Percentiles rank a stretch among this genome's conserved stretches.
These are phyloP conservation scores for Achaetomiella virescens DNA, from an alignment of 495 filamentous ascomycete species.

Conservation along the genomic window DNA sequence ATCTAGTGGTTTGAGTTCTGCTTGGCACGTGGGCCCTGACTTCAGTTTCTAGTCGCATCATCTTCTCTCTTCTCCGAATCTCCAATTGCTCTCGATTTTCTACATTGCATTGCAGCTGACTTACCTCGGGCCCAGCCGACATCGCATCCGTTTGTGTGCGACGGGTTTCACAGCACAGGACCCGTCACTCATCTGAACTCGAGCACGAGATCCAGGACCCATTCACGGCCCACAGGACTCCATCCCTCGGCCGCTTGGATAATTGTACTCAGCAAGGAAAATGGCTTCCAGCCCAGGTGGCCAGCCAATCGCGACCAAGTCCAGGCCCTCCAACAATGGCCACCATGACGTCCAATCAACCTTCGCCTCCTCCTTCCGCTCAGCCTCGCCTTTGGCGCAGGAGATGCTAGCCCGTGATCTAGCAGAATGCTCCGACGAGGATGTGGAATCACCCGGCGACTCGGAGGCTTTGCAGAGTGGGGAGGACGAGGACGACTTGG, in stretches of 20 bases:
- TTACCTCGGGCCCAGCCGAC: not conserved
- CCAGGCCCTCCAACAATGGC: not conserved
- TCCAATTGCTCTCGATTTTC: not conserved
- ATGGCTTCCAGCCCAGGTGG: slow-evolving; percentile 10
- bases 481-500: slow-evolving; percentile 21
- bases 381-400: slow-evolving; percentile 57
- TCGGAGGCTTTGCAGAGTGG: slow-evolving; percentile 17
- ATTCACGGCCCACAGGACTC: not conserved
- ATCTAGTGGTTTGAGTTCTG: no score
- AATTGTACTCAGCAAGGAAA: not conserved
- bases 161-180: not conserved
- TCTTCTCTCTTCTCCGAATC: not conserved
- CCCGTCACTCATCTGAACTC: not conserved
- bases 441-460: slow-evolving; percentile 41
- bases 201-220: no score
- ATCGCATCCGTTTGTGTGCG: not conserved
- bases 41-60: no score
- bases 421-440: slow-evolving; percentile 50
- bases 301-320: slow-evolving; percentile 13
- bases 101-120: not conserved
- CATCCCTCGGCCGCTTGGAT: not conserved
- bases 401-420: slow-evolving; percentile 66
- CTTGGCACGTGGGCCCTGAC: no score
- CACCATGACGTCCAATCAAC: slow-evolving; percentile 13
- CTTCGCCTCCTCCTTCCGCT: slow-evolving; percentile 41